A percentile compares a stretch with the other conserved stretches of the same genome.
Evolutionary conservation across 1,284 basidiomycete species (phyloP).

Genomic region (Phenoliferia sp.): DNA sequence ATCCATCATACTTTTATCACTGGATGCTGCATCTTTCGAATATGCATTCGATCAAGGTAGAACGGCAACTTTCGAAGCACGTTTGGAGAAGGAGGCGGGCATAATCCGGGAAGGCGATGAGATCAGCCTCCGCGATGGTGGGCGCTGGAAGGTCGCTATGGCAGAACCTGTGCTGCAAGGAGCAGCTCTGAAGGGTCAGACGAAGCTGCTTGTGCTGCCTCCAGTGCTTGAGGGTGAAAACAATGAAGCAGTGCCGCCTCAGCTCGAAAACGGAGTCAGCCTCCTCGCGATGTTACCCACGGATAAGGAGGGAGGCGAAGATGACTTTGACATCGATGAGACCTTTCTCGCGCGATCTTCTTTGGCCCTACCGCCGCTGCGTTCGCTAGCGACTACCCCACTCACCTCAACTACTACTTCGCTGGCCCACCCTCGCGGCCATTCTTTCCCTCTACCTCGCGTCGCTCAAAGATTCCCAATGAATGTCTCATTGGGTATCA

Average conservation of each 20-base stretch:
- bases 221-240: slow-evolving; percentile 8
- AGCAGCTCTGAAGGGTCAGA: slow-evolving; percentile 50
- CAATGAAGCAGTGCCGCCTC: slow-evolving; percentile 28
- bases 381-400: slow-evolving; percentile 19
- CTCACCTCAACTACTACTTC: slow-evolving; percentile 17
- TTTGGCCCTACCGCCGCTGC: slow-evolving; percentile 26
- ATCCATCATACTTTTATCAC: slow-evolving; percentile 40
- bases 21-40: slow-evolving; percentile 26
- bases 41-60: slow-evolving; percentile 4
- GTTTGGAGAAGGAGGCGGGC: slow-evolving; percentile 13
- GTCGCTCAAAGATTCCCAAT: neutral
- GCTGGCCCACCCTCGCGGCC: slow-evolving; percentile 6
- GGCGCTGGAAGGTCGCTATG: slow-evolving; percentile 42
- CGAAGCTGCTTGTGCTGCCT: slow-evolving; percentile 57
- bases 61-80: slow-evolving; percentile 1
- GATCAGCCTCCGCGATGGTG: neutral
- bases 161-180: slow-evolving; percentile 70
- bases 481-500: too few relatives aligned
- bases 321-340: slow-evolving; percentile 61
- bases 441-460: neutral
- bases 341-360: slow-evolving; percentile 59
- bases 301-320: slow-evolving; percentile 15
- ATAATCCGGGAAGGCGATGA: slow-evolving; percentile 32
- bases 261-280: neutral
- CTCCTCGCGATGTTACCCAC: neutral